phyloP scores from a whole-genome alignment of 2,329 filamentous ascomycete genomes.

The Nigrospora oryzae region DNA sequence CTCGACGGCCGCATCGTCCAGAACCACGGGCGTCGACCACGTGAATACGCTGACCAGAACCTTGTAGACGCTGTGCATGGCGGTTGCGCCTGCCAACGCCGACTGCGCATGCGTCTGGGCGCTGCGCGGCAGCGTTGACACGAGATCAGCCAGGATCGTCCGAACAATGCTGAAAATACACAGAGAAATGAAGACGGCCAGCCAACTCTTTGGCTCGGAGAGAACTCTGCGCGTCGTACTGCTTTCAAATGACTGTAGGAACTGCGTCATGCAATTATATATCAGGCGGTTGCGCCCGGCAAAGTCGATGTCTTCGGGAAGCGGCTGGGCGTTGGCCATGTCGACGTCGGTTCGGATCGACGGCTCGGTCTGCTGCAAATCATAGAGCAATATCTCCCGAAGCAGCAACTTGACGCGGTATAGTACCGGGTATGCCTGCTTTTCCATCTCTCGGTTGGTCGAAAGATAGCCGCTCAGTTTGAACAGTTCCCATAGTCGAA shows the following conservation, averaged over 20 bases:
- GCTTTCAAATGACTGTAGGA: conserved; percentile 43
- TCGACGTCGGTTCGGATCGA: conserved; percentile 29
- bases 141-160: conserved; percentile 41
- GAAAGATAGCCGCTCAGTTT: conserved; percentile 41
- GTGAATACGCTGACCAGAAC: conserved; percentile 40
- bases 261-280: conserved; percentile 40
- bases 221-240: conserved; percentile 28
- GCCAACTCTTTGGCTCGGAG: conserved; percentile 34
- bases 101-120: conserved; percentile 15
- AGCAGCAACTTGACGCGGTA: conserved; percentile 47
- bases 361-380: conserved; percentile 40
- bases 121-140: conserved; percentile 20
- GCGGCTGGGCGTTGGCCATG: conserved; percentile 20
- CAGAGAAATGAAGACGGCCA: conserved; percentile 44
- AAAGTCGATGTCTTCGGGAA: conserved; percentile 34
- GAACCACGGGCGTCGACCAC: conserved; percentile 30
- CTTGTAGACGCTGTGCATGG: conserved; percentile 42
- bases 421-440: conserved; percentile 38
- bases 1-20: conserved; percentile 32
- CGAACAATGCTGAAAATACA: conserved; percentile 51
- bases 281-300: conserved; percentile 39
- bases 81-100: conserved; percentile 16
- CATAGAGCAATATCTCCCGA: conserved; percentile 45
- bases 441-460: conserved; percentile 37
- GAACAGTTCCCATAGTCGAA: conserved; percentile 44